Conservation (phyloP, 257 asterid genomes). For the Fraxinus cuspidata region DNA sequence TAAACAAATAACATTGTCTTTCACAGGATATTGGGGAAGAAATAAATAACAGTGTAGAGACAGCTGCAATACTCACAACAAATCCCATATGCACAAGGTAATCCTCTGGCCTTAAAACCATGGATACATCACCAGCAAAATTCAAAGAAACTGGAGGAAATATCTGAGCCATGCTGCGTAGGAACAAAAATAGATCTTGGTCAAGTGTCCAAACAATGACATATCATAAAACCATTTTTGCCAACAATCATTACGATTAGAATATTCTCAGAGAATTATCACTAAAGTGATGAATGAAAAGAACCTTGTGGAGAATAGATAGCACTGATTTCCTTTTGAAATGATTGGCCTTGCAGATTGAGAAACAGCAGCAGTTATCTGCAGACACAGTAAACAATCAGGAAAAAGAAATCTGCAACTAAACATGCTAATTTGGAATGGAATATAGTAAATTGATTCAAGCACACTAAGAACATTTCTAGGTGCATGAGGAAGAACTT, state of each 20-base stretch:
- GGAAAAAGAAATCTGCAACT: background rate
- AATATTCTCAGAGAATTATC: background rate
- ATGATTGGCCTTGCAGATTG: slow-evolving; percentile 48
- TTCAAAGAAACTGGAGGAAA: slow-evolving; percentile 62
- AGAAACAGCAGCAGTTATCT: slow-evolving; percentile 71
- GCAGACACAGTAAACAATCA: slow-evolving; percentile 27
- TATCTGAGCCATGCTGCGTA: background rate
- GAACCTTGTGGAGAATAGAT: slow-evolving; percentile 60
- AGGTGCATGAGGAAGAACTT: too few relatives aligned
- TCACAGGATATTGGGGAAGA: slow-evolving; percentile 14
- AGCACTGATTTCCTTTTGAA: slow-evolving; percentile 67
- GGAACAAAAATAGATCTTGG: background rate
- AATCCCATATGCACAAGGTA: slow-evolving; percentile 69
- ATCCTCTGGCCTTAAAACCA: slow-evolving; percentile 70
- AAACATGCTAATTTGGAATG: too few relatives aligned
- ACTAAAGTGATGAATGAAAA: background rate
- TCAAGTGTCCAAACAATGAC: background rate
- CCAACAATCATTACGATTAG: background rate
- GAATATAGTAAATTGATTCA: too few relatives aligned
- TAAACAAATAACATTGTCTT: background rate
- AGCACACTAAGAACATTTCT: too few relatives aligned
- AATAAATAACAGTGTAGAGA: slow-evolving; percentile 3
- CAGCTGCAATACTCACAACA: slow-evolving; percentile 54
- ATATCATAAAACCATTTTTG: background rate
- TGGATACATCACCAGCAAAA: slow-evolving; percentile 75